Evolutionary conservation across 352 stramenopile species (phyloP).

Genomic region (Globisporangium parvum): DNA sequence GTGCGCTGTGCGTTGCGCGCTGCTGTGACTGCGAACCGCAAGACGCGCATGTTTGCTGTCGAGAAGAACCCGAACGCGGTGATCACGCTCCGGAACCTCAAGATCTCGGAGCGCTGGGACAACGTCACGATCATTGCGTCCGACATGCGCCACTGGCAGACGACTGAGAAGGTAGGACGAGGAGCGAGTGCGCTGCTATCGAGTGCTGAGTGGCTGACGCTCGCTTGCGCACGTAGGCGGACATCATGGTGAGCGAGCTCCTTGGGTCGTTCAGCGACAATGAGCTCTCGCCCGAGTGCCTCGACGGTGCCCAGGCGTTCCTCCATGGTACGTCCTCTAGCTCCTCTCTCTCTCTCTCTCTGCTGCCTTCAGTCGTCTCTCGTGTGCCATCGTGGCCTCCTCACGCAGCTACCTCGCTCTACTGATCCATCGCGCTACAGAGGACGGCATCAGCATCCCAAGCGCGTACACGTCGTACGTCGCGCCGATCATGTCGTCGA

Average conservation of each 20-base stretch:
- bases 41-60: constrained; percentile 90
- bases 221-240: constrained; percentile 29
- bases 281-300: constrained; percentile 97
- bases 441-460: constrained; percentile 87
- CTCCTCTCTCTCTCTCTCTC: background rate
- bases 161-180: constrained; percentile 54
- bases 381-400: background rate
- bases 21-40: constrained; percentile 47
- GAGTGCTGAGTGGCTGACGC: background rate
- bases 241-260: constrained; percentile 96
- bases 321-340: constrained; percentile 59
- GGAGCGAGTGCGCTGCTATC: background rate
- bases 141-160: constrained; percentile 85
- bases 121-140: constrained; percentile 77
- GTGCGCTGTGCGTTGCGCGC: constrained; percentile 87
- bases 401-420: no score
- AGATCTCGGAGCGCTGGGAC: constrained; percentile 84
- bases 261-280: constrained; percentile 98
- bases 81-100: constrained; percentile 88
- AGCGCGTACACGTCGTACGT: constrained; percentile 93
- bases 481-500: constrained; percentile 92
- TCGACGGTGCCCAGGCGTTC: constrained; percentile 93
- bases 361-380: background rate
- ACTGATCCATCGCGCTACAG: constrained; percentile 18
- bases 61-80: constrained; percentile 99